A percentile compares a stretch with the other conserved stretches of the same genome.
Conservation (phyloP, 2,329 filamentous ascomycete genomes). For the Fusarium sp. region DNA sequence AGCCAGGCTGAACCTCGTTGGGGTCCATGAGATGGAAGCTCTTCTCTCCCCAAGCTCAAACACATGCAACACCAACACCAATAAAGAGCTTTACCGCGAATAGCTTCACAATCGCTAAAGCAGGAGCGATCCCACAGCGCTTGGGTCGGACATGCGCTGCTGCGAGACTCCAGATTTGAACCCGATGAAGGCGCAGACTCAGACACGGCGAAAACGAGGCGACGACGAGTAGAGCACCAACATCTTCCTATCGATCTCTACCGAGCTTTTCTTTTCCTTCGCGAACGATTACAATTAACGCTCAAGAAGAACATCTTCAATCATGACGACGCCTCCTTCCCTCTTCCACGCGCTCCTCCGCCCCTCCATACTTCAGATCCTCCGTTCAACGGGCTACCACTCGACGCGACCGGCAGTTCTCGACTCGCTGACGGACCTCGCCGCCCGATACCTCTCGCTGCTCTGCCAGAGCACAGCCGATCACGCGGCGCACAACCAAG, state of each 20-base stretch:
- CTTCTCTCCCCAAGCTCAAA: slow-evolving; percentile 21
- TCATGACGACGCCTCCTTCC: slow-evolving; percentile 61
- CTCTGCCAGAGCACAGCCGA: slow-evolving; percentile 79
- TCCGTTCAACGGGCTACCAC: slow-evolving; percentile 92
- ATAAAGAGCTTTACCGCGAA: slow-evolving; percentile 19
- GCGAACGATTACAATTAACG: not conserved
- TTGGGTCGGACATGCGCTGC: slow-evolving; percentile 48
- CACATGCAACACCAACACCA: slow-evolving; percentile 1
- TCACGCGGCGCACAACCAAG: slow-evolving; percentile 77
- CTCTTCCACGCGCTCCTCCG: slow-evolving; percentile 82
- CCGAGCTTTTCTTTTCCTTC: not conserved
- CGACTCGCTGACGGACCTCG: slow-evolving; percentile 88
- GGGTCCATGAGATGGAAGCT: slow-evolving; percentile 13
- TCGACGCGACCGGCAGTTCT: slow-evolving; percentile 83
- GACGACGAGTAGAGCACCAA: slow-evolving; percentile 33
- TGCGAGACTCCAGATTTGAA: slow-evolving; percentile 38
- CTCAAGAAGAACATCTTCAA: slow-evolving; percentile 19
- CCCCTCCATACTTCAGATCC: slow-evolving; percentile 88
- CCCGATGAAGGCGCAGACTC: slow-evolving; percentile 47
- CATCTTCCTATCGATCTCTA: slow-evolving; percentile 6
- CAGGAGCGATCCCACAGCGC: slow-evolving; percentile 22
- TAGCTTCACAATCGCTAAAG: not conserved
- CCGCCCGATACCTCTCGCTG: slow-evolving; percentile 81
- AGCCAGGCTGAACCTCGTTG: slow-evolving; percentile 14
- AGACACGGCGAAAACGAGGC: slow-evolving; percentile 45